Percentiles rank a stretch among this genome's conserved stretches.
Evolutionary conservation across 345 rosid species (phyloP).

Genomic region (Draba incana): DNA sequence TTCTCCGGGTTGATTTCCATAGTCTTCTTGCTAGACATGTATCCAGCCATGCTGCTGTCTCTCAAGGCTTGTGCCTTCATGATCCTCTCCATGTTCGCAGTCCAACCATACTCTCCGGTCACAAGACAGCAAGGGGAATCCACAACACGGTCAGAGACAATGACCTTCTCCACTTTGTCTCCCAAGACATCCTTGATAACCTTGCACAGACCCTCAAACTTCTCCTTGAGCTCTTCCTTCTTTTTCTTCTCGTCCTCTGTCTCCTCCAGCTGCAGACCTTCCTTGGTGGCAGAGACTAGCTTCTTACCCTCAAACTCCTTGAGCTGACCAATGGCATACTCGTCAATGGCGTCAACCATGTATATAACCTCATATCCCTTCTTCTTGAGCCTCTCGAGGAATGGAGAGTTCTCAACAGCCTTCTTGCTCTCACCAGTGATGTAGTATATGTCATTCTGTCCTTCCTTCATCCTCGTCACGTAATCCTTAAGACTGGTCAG

Average conservation of each 20-base stretch:
- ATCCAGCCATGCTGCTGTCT: conserved; percentile 89
- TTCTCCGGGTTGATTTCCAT: conserved; percentile 91
- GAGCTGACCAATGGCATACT: conserved; percentile 82
- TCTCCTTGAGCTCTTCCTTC: conserved; percentile 60
- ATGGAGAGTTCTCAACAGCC: conserved; percentile 92
- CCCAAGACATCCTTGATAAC: conserved; percentile 82
- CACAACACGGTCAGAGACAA: conserved; percentile 83
- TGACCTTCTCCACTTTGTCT: conserved; percentile 79
- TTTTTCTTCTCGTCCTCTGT: conserved; percentile 77
- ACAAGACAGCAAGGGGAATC: conserved; percentile 92
- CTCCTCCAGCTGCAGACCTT: conserved; percentile 79
- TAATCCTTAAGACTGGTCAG: conserved; percentile 84
- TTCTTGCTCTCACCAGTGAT: conserved; percentile 95
- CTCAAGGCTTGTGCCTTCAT: conserved; percentile 91
- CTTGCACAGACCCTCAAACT: conserved; percentile 86
- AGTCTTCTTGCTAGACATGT: conserved; percentile 88
- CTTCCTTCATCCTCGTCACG: conserved; percentile 96
- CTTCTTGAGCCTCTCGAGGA: conserved; percentile 91
- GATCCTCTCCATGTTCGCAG: conserved; percentile 92
- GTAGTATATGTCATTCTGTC: conserved; percentile 77
- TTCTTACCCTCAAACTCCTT: conserved; percentile 90
- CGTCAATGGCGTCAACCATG: conserved; percentile 91
- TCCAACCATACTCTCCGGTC: conserved; percentile 86
- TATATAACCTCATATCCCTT: conserved; percentile 77
- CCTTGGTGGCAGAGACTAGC: conserved; percentile 86